These are phyloP conservation scores for Fonsecaea nubica DNA, from an alignment of 2,329 filamentous ascomycete genomes.

Conservation along the genomic window DNA sequence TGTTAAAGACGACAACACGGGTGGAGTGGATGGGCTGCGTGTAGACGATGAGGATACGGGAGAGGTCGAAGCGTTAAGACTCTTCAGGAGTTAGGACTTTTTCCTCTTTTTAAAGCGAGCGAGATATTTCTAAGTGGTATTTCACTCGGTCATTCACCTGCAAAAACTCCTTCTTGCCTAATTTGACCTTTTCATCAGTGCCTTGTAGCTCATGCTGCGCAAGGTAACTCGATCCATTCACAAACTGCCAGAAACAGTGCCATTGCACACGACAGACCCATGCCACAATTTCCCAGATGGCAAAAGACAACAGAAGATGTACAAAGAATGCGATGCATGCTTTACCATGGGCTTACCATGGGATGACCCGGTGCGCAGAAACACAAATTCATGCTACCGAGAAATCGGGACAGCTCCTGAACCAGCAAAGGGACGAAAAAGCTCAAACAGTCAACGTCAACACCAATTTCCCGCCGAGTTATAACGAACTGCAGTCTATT, in stretches of 20 bases:
- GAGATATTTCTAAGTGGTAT: neutral
- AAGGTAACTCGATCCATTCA: no score
- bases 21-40: conserved; percentile 45
- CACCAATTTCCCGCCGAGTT: neutral
- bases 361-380: no score
- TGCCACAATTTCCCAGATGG: no score
- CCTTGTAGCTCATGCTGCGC: neutral
- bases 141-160: neutral
- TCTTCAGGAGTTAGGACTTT: conserved; percentile 39
- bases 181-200: no score
- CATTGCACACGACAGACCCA: no score
- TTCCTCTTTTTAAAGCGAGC: no score
- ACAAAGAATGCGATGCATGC: no score
- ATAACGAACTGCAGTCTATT: neutral
- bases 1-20: conserved; percentile 56
- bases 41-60: conserved; percentile 34
- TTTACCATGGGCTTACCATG: no score
- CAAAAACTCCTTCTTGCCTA: neutral
- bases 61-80: conserved; percentile 45
- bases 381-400: no score
- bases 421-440: neutral
- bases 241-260: no score
- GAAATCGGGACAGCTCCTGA: no score
- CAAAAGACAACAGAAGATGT: no score
- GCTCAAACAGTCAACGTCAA: neutral